Evolutionary conservation across 2,329 filamentous ascomycete genomes (phyloP).

Genomic region (Rutstroemia sydowiana): DNA sequence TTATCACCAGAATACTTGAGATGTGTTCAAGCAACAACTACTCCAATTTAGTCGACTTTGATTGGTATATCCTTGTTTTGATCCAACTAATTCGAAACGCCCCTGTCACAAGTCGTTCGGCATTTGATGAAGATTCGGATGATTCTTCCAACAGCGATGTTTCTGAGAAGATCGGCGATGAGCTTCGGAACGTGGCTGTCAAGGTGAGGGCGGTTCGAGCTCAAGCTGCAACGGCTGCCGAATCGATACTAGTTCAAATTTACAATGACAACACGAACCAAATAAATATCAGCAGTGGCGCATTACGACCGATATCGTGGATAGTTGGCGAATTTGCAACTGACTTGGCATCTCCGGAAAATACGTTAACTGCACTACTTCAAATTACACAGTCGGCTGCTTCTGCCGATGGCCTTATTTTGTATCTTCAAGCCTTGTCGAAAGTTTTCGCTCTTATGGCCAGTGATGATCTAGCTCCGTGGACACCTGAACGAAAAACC

Average conservation of each 20-base stretch:
- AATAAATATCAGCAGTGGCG: slow-evolving; percentile 53
- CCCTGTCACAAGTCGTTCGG: slow-evolving; percentile 38
- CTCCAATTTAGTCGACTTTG: slow-evolving; percentile 78
- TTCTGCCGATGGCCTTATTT: slow-evolving; percentile 59
- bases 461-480: slow-evolving; percentile 55
- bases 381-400: slow-evolving; percentile 51
- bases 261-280: slow-evolving; percentile 44
- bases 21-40: slow-evolving; percentile 93
- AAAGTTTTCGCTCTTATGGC: slow-evolving; percentile 76
- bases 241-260: slow-evolving; percentile 60
- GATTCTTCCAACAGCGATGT: slow-evolving; percentile 34
- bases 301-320: slow-evolving; percentile 74
- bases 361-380: slow-evolving; percentile 65
- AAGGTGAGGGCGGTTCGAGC: slow-evolving; percentile 78
- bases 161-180: slow-evolving; percentile 68
- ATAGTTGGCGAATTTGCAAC: slow-evolving; percentile 80
- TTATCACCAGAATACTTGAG: slow-evolving; percentile 73
- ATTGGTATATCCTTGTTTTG: slow-evolving; percentile 92
- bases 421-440: slow-evolving; percentile 74
- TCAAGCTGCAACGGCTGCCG: slow-evolving; percentile 76
- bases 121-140: slow-evolving; percentile 14
- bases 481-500: slow-evolving; percentile 68
- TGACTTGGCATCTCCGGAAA: slow-evolving; percentile 62
- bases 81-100: slow-evolving; percentile 74
- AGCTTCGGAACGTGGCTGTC: slow-evolving; percentile 84